Conservation (phyloP, 768 basidiomycete species). For the Coprinellus micaceus region DNA sequence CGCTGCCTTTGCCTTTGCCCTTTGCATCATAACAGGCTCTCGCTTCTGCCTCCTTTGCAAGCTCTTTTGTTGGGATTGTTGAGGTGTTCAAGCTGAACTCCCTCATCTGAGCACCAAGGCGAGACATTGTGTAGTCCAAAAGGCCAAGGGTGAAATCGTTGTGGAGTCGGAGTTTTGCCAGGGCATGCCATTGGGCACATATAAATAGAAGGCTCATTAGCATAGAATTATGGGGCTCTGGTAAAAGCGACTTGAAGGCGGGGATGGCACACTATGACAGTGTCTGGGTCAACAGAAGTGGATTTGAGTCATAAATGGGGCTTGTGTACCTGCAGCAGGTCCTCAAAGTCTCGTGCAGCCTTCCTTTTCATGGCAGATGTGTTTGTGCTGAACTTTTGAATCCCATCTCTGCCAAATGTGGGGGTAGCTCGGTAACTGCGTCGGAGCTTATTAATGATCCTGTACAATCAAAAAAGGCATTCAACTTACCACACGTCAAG, state of each 20-base stretch:
- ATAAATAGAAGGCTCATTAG: constrained; percentile 25
- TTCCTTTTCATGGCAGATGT: constrained; percentile 29
- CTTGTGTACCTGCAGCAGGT: constrained; percentile 32
- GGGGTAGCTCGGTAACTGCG: constrained; percentile 21
- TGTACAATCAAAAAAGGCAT: neutral
- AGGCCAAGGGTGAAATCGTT: constrained; percentile 20
- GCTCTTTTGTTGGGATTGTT: constrained; percentile 27
- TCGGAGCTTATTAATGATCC: constrained; percentile 13
- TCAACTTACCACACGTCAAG: neutral
- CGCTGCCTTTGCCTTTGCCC: constrained; percentile 6
- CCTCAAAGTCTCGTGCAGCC: constrained; percentile 34
- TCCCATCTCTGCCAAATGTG: constrained; percentile 24
- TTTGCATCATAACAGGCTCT: constrained; percentile 19
- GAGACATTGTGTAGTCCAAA: constrained; percentile 22
- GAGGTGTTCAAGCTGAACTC: constrained; percentile 26
- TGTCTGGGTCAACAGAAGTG: neutral
- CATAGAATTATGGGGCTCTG: constrained; percentile 14
- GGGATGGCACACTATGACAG: constrained; percentile 36
- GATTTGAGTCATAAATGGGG: neutral
- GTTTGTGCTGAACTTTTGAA: constrained; percentile 25
- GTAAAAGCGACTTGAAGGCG: constrained; percentile 32
- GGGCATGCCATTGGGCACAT: no score
- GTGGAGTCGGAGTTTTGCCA: no score
- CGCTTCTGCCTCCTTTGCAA: constrained; percentile 30
- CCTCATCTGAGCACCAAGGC: constrained; percentile 27